Evolutionary conservation across 148 eudicot genomes (phyloP), one percentile per base, ranked within the genome.

Genomic region (Cornus florida): DNA sequence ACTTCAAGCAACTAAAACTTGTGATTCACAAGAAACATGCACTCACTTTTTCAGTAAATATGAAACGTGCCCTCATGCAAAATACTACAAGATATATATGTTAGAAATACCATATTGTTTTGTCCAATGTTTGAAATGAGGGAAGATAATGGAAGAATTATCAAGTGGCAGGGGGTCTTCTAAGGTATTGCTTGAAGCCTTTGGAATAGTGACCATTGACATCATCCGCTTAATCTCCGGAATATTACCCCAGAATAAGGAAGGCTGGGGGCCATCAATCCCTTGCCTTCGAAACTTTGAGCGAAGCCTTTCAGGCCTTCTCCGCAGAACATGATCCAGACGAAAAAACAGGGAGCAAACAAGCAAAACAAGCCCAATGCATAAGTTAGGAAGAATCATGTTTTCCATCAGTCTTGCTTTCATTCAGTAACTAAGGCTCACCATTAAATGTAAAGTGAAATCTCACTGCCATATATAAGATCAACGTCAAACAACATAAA

Each of bases 251-350:
- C 48, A 3, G 23, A 71, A 43, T 7, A 46, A 14, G n/a, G 57
- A 12, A 46, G 60, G 74, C 59, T 48, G 48, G 10, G 74, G 74
- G 31, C 74, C 32, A 43, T 23, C 74, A 19, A 71, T 71, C 48
- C 74, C 74, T 71, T 71, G 74, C 60, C 48, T 71, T 71, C 23
- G 59, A 12, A 71, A 33, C 74, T 71, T 71, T 16, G 12, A 10
- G 14, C 74, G 74, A 50, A 71, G 74, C 48, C 46, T 48, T 71
- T 71, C n/a, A 19, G 60, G 57, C 57, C 22, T 71, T 7, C 22
- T 28, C 32, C 74, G 46, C 74, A 71, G 60, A 7, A 48, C 53
- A 11, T 48, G 53, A 48, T 8, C 5, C 2, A 48, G 53, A 48
- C 53, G 7, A 3, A 48, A 2, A 48, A 48, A 48, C 11, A 48